Evolutionary conservation across 2,329 filamentous ascomycete genomes (phyloP), one percentile per base, ranked within the genome.

Genomic region (Fusarium annulatum): DNA sequence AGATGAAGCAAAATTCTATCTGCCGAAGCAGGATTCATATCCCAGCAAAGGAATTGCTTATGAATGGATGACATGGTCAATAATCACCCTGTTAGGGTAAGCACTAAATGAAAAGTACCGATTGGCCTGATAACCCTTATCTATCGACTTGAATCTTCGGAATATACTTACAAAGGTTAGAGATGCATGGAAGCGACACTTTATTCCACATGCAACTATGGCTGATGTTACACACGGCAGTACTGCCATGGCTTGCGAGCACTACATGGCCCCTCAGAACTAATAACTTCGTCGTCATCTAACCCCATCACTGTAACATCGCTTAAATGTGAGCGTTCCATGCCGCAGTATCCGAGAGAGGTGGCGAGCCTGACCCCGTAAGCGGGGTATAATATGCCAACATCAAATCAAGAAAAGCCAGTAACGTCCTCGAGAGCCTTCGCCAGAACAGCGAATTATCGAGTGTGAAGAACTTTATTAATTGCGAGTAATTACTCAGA

Each of bases 1-100:
- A 28, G 0, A 3, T 28, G 4, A 55, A 55, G 34, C 5, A 55
- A 2, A n/a, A 0, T 28, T 10, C n/a, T 14, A 41, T 28, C 34
- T 55, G 23, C 51, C 51, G 51, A 55, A 55, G 49, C 34, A 41
- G 51, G 51, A 55, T 55, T 41, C 18, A 18, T 2, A 55, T 55
- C 51, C 51, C 5, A 16, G 51, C 6, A 28, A 28, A n/a, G 3
- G 7, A 55, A 28, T n/a, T 18, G 14, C 19, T n/a, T 18, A 21
- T 39, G 23, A n/a, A 39, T 55, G 34, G 51, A 28, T n/a, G 5
- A 5, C 3, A 55, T 18, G 10, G 2, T 39, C 19, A 15, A n/a
- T 21, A 53, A 11, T 53, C 23, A 28, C 4, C 18, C 34, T 12
- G 18, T 15, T 8, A 53, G 23, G 5, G 51, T 55, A 55, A 28